Evolutionary conservation across 1,284 basidiomycete genomes (phyloP).

Genomic region (Rhodotorula sp.): DNA sequence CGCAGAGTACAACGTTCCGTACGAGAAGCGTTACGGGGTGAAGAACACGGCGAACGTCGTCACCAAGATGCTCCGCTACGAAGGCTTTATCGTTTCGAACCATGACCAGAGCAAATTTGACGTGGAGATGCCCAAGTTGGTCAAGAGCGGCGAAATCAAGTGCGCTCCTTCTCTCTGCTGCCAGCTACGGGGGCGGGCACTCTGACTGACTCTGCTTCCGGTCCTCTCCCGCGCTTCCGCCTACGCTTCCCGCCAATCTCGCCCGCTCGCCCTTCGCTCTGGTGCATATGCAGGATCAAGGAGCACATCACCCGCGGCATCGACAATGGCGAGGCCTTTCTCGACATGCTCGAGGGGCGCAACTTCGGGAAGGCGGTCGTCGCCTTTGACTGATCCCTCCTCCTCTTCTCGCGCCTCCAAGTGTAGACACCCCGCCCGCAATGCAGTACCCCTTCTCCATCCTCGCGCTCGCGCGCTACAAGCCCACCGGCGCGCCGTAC

Average conservation of each 20-base stretch:
- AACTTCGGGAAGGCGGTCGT: slow-evolving; percentile 43
- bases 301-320: slow-evolving; percentile 43
- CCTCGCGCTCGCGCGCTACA: neutral
- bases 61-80: slow-evolving; percentile 61
- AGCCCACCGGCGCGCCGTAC: neutral
- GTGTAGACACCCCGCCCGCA: neutral
- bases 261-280: too few relatives aligned
- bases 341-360: slow-evolving; percentile 38
- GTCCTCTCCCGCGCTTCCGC: too few relatives aligned
- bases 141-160: slow-evolving; percentile 70
- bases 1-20: slow-evolving; percentile 42
- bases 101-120: slow-evolving; percentile 45
- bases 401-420: neutral
- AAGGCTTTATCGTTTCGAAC: slow-evolving; percentile 67
- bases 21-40: slow-evolving; percentile 50
- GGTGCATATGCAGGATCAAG: slow-evolving; percentile 20
- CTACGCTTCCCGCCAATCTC: neutral
- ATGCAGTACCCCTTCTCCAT: neutral
- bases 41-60: slow-evolving; percentile 62
- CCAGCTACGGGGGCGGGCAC: too few relatives aligned
- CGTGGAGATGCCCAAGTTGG: slow-evolving; percentile 57
- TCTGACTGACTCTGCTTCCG: too few relatives aligned
- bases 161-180: slow-evolving; percentile 43
- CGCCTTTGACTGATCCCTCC: slow-evolving; percentile 7
- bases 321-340: slow-evolving; percentile 45